Conservation (phyloP, 208 protist species). For the Kentomonas sorsogonicus region DNA sequence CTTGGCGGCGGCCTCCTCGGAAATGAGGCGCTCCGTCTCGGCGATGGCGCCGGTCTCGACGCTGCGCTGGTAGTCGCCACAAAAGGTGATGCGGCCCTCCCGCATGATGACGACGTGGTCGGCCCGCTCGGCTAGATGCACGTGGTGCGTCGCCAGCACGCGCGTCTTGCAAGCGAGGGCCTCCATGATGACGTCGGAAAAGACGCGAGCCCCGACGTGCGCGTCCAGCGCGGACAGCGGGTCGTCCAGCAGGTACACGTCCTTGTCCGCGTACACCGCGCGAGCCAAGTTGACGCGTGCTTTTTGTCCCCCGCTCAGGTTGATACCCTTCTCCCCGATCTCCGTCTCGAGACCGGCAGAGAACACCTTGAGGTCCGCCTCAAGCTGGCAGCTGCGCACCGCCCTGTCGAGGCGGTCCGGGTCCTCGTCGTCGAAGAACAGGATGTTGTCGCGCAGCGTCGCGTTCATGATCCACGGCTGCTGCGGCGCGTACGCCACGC, state of each 20-base stretch:
- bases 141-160: constrained; percentile 92
- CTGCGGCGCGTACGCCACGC: constrained; percentile 89
- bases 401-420: constrained; percentile 30
- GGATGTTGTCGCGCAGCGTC: constrained; percentile 89
- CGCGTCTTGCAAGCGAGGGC: constrained; percentile 73
- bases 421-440: constrained; percentile 79
- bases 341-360: constrained; percentile 83
- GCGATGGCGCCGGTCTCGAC: not conserved
- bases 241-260: constrained; percentile 91
- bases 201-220: constrained; percentile 54
- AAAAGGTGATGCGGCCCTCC: constrained; percentile 45
- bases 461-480: constrained; percentile 91
- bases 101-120: constrained; percentile 86
- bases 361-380: constrained; percentile 76
- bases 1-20: not conserved
- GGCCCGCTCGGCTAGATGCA: constrained; percentile 79
- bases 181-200: constrained; percentile 46
- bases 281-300: constrained; percentile 80
- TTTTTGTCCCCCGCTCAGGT: constrained; percentile 88
- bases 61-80: constrained; percentile 31
- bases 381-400: constrained; percentile 65
- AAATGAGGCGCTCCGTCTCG: not conserved
- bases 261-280: constrained; percentile 79
- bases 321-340: constrained; percentile 85
- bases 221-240: constrained; percentile 91